These are phyloP conservation scores for Globisporangium canariense DNA, from an alignment of 352 stramenopile genomes.

Conservation along the genomic window DNA sequence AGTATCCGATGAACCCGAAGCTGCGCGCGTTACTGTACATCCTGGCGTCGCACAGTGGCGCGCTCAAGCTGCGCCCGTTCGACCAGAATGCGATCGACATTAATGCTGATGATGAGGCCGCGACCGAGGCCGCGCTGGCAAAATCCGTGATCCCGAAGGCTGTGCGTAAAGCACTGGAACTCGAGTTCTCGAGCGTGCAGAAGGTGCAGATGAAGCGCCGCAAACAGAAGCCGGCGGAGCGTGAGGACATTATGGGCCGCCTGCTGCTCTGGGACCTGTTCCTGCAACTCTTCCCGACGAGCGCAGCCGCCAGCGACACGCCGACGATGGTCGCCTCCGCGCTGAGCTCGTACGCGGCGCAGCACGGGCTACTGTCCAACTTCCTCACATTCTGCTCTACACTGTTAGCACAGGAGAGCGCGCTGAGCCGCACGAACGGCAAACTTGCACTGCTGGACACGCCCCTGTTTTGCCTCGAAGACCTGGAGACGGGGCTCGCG, in stretches of 20 bases:
- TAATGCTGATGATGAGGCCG: constrained; percentile 75
- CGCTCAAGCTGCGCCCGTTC: constrained; percentile 34
- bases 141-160: constrained; percentile 63
- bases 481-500: constrained; percentile 32
- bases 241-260: constrained; percentile 47
- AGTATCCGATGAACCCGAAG: constrained; percentile 41
- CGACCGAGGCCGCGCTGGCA: constrained; percentile 62
- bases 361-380: constrained; percentile 53
- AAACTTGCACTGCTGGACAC: constrained; percentile 44
- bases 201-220: constrained; percentile 42
- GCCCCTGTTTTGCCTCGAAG: constrained; percentile 38
- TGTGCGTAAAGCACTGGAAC: constrained; percentile 55
- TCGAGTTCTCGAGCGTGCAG: constrained; percentile 35
- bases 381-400: constrained; percentile 67
- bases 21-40: constrained; percentile 65
- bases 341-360: constrained; percentile 62
- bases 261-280: constrained; percentile 83
- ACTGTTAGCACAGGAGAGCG: constrained; percentile 54
- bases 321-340: constrained; percentile 60
- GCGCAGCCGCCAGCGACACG: constrained; percentile 10
- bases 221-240: constrained; percentile 50
- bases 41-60: constrained; percentile 44
- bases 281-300: constrained; percentile 69
- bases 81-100: constrained; percentile 57
- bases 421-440: constrained; percentile 20